A percentile compares a stretch with the other conserved stretches of the same genome.
phyloP scores from a whole-genome alignment of 108 stramenopile genomes.

The Skeletonema grethae region DNA sequence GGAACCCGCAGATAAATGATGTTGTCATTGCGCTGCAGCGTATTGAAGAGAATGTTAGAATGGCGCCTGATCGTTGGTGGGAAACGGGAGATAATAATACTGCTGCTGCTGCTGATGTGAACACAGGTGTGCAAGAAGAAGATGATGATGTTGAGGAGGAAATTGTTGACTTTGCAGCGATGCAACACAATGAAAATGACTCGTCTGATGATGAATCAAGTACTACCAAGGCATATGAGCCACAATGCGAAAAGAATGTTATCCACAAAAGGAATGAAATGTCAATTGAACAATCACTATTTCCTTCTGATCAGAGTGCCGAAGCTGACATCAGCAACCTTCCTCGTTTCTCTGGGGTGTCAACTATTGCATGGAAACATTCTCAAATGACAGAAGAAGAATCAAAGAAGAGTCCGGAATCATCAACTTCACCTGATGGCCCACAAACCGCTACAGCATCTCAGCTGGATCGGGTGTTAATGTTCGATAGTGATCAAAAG shows the following conservation, averaged over 20 bases:
- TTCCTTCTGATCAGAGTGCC: conserved; percentile 3
- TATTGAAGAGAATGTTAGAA: too few species aligned
- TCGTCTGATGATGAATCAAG: not conserved
- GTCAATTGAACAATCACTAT: not conserved
- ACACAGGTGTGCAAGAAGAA: too few species aligned
- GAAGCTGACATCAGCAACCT: not conserved
- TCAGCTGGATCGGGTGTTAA: not conserved
- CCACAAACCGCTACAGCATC: not conserved
- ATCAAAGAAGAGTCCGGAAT: not conserved
- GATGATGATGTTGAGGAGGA: too few species aligned
- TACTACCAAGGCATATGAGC: not conserved
- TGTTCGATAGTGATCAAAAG: not conserved
- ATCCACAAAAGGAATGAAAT: not conserved
- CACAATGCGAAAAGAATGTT: not conserved
- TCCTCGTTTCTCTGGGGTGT: not conserved
- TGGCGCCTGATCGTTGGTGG: too few species aligned
- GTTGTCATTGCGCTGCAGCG: too few species aligned
- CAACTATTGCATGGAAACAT: not conserved
- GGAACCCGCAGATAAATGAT: too few species aligned
- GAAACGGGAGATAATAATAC: too few species aligned
- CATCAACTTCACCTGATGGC: not conserved
- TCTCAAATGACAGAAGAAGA: not conserved
- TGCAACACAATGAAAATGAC: too few species aligned
- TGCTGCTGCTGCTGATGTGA: too few species aligned
- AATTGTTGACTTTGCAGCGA: too few species aligned